phyloP scores from a whole-genome alignment of 2,329 filamentous ascomycete species.

The Apiospora arundinis region DNA sequence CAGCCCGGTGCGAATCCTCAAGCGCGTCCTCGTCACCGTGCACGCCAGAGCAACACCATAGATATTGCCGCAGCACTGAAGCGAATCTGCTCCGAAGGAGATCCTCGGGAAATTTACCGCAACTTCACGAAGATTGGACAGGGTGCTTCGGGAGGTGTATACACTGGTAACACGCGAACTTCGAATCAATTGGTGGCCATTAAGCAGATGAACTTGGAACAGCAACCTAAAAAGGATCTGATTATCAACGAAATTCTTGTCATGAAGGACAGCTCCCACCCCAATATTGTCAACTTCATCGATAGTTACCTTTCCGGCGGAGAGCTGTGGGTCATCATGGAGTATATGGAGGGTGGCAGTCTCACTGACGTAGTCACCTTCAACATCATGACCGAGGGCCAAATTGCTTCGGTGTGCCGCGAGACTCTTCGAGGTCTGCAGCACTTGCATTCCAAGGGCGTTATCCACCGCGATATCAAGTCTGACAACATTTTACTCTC shows the following conservation, averaged over 20 bases:
- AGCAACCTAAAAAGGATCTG: conserved; percentile 97
- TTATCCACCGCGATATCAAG: conserved; percentile 99
- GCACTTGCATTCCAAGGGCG: conserved; percentile 95
- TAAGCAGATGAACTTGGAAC: conserved; percentile 99
- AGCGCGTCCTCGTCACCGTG: conserved; percentile 75
- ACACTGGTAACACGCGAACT: conserved; percentile 83
- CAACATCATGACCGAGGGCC: conserved; percentile 98
- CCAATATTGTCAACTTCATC: conserved; percentile 99
- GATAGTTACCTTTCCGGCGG: conserved; percentile 91
- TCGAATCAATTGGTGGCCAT: conserved; percentile 92
- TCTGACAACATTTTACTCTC: conserved; percentile 97
- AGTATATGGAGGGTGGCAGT: conserved; percentile 99
- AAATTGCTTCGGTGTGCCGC: conserved; percentile 93
- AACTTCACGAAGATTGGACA: conserved; percentile 95
- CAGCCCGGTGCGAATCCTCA: conserved; percentile 47
- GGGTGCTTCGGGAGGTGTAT: conserved; percentile 95
- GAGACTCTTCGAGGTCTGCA: conserved; percentile 93
- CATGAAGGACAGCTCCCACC: conserved; percentile 98
- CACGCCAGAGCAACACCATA: conserved; percentile 78
- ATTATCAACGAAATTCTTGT: conserved; percentile 99
- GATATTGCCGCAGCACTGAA: conserved; percentile 86
- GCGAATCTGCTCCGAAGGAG: conserved; percentile 87
- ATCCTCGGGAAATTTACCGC: conserved; percentile 87
- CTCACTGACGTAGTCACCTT: conserved; percentile 98
- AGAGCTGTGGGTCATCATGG: conserved; percentile 99